Conservation (phyloP, 306 rosid genomes). For the Comarum palustre region DNA sequence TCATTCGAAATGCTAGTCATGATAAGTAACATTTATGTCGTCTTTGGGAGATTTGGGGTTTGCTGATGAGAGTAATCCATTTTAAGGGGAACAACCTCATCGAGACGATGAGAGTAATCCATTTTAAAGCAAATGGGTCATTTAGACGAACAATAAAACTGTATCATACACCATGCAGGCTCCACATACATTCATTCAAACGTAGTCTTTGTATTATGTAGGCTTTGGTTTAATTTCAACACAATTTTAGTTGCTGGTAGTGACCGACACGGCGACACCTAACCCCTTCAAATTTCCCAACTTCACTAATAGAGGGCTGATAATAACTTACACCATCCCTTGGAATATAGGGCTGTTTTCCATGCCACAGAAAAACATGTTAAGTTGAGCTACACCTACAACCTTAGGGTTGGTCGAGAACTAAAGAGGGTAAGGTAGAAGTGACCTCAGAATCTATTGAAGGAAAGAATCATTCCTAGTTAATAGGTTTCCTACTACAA, state of each 20-base stretch:
- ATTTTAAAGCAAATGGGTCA: conserved; percentile 21
- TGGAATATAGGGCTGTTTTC: neutral
- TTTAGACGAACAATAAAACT: neutral
- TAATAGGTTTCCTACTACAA: too few relatives aligned
- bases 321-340: neutral
- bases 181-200: neutral
- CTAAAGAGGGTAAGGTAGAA: neutral
- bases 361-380: neutral
- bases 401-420: neutral
- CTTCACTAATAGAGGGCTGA: neutral
- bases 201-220: neutral
- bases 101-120: conserved; percentile 17
- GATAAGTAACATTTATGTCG: neutral
- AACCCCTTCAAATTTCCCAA: neutral
- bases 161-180: neutral
- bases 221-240: neutral
- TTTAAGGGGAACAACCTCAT: conserved; percentile 21
- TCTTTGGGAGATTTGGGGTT: conserved; percentile 6
- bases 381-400: neutral
- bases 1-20: neutral
- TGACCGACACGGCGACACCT: conserved; percentile 10
- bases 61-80: conserved; percentile 25
- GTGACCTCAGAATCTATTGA: neutral
- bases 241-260: neutral
- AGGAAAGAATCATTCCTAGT: too few relatives aligned